Conservation (phyloP, 2,329 filamentous ascomycete genomes). For the Nemania sp. region DNA sequence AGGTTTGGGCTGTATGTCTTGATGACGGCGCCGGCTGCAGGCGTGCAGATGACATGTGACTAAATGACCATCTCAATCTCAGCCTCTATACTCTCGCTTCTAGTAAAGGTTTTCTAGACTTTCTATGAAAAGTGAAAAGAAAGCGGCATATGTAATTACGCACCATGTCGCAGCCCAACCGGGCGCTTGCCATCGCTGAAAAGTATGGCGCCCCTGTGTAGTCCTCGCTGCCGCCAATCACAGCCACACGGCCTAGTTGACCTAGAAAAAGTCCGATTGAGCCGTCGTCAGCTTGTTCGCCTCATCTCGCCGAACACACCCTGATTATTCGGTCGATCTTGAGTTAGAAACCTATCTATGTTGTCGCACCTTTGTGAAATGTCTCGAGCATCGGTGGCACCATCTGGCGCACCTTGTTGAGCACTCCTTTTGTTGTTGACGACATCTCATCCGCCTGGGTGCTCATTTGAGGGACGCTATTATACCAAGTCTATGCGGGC, state of each 20-base stretch:
- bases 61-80: conserved; percentile 53
- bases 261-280: conserved; percentile 64
- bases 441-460: conserved; percentile 66
- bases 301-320: not conserved
- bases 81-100: conserved; percentile 10
- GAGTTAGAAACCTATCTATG: not conserved
- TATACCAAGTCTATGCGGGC: not conserved
- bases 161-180: conserved; percentile 91
- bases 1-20: conserved; percentile 98
- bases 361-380: conserved; percentile 87
- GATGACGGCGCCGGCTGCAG: conserved; percentile 86
- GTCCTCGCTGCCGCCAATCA: conserved; percentile 94
- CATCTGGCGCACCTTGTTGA: conserved; percentile 86
- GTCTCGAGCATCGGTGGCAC: conserved; percentile 94
- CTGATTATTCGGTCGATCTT: not conserved
- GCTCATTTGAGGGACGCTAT: conserved; percentile 43
- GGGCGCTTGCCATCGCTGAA: conserved; percentile 94
- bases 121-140: not conserved
- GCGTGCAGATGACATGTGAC: conserved; percentile 97
- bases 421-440: conserved; percentile 76
- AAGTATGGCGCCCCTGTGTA: conserved; percentile 99
- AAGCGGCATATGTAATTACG: conserved; percentile 35
- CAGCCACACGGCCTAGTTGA: conserved; percentile 89
- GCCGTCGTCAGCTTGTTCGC: conserved; percentile 32
- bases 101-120: not conserved